These are phyloP conservation scores for Penicillium sp. DNA, from an alignment of 2,329 filamentous ascomycete genomes.

Conservation along the genomic window DNA sequence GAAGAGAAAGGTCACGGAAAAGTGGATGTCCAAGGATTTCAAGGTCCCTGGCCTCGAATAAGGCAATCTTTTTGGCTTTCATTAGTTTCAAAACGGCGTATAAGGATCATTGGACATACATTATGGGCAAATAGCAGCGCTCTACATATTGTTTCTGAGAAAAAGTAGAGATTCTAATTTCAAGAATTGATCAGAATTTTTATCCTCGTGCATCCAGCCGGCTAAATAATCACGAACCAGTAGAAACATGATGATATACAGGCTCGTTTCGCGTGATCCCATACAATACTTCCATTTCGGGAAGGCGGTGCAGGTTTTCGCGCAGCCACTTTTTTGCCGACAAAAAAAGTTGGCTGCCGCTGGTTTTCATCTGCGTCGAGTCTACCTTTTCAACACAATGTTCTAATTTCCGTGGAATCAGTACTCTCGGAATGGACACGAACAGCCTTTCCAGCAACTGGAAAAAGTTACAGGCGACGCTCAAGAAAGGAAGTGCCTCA, in stretches of 20 bases:
- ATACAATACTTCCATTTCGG: not conserved
- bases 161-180: constrained; percentile 14
- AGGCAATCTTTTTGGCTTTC: constrained; percentile 23
- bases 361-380: not conserved
- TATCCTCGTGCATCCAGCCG: not conserved
- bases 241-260: too few species aligned
- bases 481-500: constrained; percentile 38
- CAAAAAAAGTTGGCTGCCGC: constrained; percentile 16
- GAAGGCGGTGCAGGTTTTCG: not conserved
- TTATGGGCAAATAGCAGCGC: constrained; percentile 16
- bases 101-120: constrained; percentile 27
- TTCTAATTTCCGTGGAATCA: constrained; percentile 16
- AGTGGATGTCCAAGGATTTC: constrained; percentile 98
- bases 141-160: constrained; percentile 12
- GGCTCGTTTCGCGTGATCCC: too few species aligned
- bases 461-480: constrained; percentile 54
- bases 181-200: not conserved
- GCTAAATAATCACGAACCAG: too few species aligned
- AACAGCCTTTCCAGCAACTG: constrained; percentile 54
- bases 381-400: constrained; percentile 24
- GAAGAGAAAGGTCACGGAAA: constrained; percentile 83
- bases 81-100: constrained; percentile 28
- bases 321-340: constrained; percentile 14
- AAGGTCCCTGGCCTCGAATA: constrained; percentile 50
- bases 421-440: constrained; percentile 44